A percentile compares a stretch with the other conserved stretches of the same genome.
phyloP scores from a whole-genome alignment of 75 land plant species.

The Pinus tabuliformis region DNA sequence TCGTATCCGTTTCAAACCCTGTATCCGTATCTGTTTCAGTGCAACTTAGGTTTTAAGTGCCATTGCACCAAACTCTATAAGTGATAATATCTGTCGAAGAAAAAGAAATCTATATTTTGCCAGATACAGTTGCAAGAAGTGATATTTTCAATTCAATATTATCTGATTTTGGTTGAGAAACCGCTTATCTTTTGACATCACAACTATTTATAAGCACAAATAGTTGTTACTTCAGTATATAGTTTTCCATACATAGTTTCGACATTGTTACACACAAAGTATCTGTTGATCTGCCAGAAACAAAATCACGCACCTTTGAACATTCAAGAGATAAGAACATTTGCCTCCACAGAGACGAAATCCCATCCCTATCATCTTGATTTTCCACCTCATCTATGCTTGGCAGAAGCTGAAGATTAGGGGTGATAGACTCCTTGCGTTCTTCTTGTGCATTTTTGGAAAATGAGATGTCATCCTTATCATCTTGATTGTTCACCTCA shows the following conservation, averaged over 20 bases:
- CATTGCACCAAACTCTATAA: too few relatives aligned
- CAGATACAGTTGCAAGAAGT: too few relatives aligned
- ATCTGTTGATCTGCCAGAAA: too few relatives aligned
- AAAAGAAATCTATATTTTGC: too few relatives aligned
- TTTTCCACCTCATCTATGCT: not conserved
- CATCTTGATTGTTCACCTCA: not conserved
- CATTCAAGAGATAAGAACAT: conserved; percentile 3
- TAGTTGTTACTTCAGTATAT: not conserved
- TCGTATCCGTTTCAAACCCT: too few relatives aligned
- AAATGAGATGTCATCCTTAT: not conserved
- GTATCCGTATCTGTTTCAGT: too few relatives aligned
- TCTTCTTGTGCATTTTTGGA: not conserved
- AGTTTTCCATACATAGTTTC: not conserved
- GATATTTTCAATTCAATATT: too few relatives aligned
- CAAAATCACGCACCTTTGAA: not conserved
- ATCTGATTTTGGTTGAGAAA: too few relatives aligned
- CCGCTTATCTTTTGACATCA: too few relatives aligned
- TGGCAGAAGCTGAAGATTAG: not conserved
- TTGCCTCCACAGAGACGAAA: conserved; percentile 1
- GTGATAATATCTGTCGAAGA: too few relatives aligned
- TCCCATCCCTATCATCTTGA: conserved; percentile 2
- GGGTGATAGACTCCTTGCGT: not conserved
- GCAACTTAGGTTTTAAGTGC: too few relatives aligned
- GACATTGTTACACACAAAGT: not conserved
- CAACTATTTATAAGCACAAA: too few relatives aligned